phyloP scores from a whole-genome alignment of 306 rosid genomes.

The Rubus parviflorus region DNA sequence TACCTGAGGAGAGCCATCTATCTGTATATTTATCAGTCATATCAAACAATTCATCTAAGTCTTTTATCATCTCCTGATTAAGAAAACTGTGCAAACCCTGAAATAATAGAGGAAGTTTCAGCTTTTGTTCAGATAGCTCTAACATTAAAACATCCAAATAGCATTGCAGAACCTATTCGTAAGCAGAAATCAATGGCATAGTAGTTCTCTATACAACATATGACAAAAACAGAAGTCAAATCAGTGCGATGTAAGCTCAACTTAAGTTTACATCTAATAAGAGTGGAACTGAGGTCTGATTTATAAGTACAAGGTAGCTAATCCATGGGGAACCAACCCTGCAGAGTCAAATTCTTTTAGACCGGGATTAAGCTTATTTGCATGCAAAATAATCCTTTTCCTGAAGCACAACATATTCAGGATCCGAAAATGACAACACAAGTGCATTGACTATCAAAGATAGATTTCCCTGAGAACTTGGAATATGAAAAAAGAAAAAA shows the following conservation, averaged over 20 bases:
- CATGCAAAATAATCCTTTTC: not conserved
- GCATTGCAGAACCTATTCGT: conserved; percentile 6
- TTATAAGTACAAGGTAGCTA: not conserved
- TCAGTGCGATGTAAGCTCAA: not conserved
- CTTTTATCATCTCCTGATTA: conserved; percentile 50
- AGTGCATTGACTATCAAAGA: too few relatives aligned
- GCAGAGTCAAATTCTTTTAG: not conserved
- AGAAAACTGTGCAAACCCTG: conserved; percentile 77
- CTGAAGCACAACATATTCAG: not conserved
- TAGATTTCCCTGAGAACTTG: not conserved
- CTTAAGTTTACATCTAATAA: not conserved
- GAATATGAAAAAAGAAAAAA: not conserved
- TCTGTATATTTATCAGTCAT: conserved; percentile 82
- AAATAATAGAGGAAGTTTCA: conserved; percentile 23
- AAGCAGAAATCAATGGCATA: not conserved
- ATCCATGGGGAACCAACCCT: not conserved
- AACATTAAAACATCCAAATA: conserved; percentile 4
- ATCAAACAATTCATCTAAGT: conserved; percentile 74
- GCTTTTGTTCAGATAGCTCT: conserved; percentile 21
- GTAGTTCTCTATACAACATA: not conserved
- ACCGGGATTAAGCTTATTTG: not conserved
- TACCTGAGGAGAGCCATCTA: conserved; percentile 92
- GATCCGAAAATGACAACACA: not conserved
- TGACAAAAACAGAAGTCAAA: not conserved
- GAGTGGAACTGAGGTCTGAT: not conserved